Percentiles rank a stretch among this genome's conserved stretches.
These are phyloP conservation scores for Babesia sp. DNA, from an alignment of 169 alveolate species.

Conservation along the genomic window DNA sequence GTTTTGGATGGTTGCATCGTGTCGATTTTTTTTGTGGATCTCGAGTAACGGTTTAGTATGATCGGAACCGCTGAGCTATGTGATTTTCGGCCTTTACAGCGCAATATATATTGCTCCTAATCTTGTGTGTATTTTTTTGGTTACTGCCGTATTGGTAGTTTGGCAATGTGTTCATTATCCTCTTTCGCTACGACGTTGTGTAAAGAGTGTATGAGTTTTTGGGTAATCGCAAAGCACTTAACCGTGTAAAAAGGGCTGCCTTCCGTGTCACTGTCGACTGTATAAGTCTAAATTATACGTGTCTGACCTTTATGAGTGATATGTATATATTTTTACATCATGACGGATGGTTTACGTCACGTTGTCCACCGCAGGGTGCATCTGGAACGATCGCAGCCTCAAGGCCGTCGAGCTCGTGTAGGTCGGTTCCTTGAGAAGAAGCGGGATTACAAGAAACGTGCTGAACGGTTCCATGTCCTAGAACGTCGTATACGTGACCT, in stretches of 20 bases:
- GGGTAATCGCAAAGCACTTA: constrained; percentile 48
- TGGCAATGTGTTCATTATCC: constrained; percentile 23
- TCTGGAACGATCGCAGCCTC: constrained; percentile 67
- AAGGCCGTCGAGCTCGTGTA: constrained; percentile 29
- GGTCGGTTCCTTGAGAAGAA: constrained; percentile 65
- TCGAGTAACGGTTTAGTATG: no score
- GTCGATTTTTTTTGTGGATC: no score
- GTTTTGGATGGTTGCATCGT: no score
- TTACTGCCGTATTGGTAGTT: background rate
- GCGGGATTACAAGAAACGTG: constrained; percentile 61
- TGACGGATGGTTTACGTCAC: constrained; percentile 57
- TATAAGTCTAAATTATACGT: background rate
- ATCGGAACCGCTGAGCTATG: no score
- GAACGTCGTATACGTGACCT: constrained; percentile 47
- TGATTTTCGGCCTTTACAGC: no score
- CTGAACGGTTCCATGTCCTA: constrained; percentile 55
- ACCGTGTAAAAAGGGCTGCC: constrained; percentile 35
- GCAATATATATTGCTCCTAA: no score
- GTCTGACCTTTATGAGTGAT: background rate
- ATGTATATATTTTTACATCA: no score
- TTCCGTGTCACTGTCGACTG: constrained; percentile 11
- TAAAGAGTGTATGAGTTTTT: constrained; percentile 51
- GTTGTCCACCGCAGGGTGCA: constrained; percentile 68
- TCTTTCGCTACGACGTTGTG: constrained; percentile 2
- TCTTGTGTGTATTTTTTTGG: no score